Percentiles rank a stretch among this genome's conserved stretches.
Conservation (phyloP, 495 filamentous ascomycete species). For the Paragyromitra xinjiangensis region DNA sequence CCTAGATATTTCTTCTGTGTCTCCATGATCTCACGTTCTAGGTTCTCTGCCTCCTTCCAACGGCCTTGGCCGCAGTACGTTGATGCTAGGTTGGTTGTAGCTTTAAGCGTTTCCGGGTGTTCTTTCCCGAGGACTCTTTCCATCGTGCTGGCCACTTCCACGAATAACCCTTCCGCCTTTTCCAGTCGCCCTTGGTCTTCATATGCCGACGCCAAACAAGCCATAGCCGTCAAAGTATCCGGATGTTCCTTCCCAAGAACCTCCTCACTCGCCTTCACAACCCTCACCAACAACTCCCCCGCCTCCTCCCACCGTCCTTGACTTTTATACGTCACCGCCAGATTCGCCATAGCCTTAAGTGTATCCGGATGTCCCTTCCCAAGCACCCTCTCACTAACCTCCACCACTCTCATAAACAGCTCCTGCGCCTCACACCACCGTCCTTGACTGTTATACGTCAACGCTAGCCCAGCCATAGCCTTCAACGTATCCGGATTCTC, state of each 20-base stretch:
- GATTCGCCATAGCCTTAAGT: not conserved
- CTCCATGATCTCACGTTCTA: not conserved
- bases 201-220: slow-evolving; percentile 7
- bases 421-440: slow-evolving; percentile 5
- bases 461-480: slow-evolving; percentile 58
- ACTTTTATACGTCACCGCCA: slow-evolving; percentile 1
- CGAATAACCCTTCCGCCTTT: slow-evolving; percentile 6
- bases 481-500: slow-evolving; percentile 59
- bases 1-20: slow-evolving; percentile 40
- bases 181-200: not conserved
- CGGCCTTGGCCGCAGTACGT: slow-evolving; percentile 5
- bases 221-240: not conserved
- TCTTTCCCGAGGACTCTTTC: slow-evolving; percentile 50
- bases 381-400: slow-evolving; percentile 1
- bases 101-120: slow-evolving; percentile 59
- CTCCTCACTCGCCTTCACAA: not conserved
- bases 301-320: not conserved
- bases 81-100: slow-evolving; percentile 58
- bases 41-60: slow-evolving; percentile 19
- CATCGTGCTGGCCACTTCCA: not conserved
- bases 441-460: slow-evolving; percentile 14
- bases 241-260: slow-evolving; percentile 27
- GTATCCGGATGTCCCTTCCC: slow-evolving; percentile 20
- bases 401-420: not conserved
- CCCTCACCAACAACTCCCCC: not conserved